phyloP scores from a whole-genome alignment of 352 stramenopile genomes.

The Globisporangium rhizosaccharum region DNA sequence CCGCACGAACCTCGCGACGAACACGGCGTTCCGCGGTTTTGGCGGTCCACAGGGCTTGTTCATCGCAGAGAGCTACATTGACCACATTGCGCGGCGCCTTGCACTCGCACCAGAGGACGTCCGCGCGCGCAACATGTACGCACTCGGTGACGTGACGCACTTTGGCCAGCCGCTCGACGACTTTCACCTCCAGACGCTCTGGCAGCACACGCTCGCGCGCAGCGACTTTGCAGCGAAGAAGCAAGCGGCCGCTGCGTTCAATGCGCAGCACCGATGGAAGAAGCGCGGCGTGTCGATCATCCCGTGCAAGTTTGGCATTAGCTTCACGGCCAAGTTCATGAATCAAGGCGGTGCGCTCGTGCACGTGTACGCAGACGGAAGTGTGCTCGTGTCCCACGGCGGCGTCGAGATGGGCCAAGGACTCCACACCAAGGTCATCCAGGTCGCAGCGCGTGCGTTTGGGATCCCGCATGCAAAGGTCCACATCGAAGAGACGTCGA shows the following conservation, averaged over 20 bases:
- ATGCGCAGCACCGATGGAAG: conserved; percentile 82
- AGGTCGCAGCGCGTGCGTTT: conserved; percentile 89
- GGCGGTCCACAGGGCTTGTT: conserved; percentile 92
- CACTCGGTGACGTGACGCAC: conserved; percentile 82
- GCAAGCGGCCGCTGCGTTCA: conserved; percentile 81
- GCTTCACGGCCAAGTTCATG: conserved; percentile 96
- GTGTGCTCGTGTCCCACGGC: conserved; percentile 93
- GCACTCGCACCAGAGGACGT: conserved; percentile 68
- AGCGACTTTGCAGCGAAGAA: conserved; percentile 70
- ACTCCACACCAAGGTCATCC: conserved; percentile 94
- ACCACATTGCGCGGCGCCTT: conserved; percentile 90
- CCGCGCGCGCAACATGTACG: conserved; percentile 91
- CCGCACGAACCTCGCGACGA: conserved; percentile 92
- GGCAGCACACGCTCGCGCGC: conserved; percentile 60
- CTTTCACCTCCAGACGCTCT: conserved; percentile 89
- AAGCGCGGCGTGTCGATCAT: conserved; percentile 89
- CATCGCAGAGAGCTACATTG: conserved; percentile 92
- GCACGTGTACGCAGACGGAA: conserved; percentile 95
- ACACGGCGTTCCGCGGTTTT: conserved; percentile 96
- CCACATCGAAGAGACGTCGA: conserved; percentile 93
- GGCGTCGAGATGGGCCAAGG: conserved; percentile 98
- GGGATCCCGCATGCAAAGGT: conserved; percentile 89
- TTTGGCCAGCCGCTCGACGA: conserved; percentile 91
- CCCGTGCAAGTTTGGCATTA: conserved; percentile 94
- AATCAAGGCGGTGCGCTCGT: conserved; percentile 95